Evolutionary conservation across 208 protist genomes (phyloP), one percentile per base, ranked within the genome.

Genomic region (Leptomonas seymouri): DNA sequence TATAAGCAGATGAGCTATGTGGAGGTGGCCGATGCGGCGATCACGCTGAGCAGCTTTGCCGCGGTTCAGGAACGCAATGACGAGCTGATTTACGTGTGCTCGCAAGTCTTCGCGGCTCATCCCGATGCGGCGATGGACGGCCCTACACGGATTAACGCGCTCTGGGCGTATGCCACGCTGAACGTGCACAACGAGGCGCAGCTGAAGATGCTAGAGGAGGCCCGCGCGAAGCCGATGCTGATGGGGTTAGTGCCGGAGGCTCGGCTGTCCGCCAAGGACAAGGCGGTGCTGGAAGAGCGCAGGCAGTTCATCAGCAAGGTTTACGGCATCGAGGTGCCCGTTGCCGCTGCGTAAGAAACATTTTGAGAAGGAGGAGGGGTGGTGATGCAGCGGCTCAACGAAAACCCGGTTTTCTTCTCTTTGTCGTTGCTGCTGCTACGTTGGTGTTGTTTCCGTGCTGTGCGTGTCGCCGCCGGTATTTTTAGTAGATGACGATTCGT

Each of bases 51-150:
- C 25, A 93, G 87, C 81, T 97, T 97, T 56, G 92, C 92, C 21
- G 87, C 89, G 25, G 89, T 97, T 30, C 92, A 93, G 76, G 89
- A 97, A 72, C 79, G 77, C 55, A 86, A 90, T 51, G 92, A 97
- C 60, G 89, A 94, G 74, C 85, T 97, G 41, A 83, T 91, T 21
- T 86, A 91, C 55, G 63, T 84, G 2, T 93, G 87, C 68, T 87
- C 76, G 18, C 80, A 90, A 63, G 27, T 95, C 23, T 80, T 94
- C 28, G 74, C 80, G 0, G 76, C 78, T 7, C 76, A 90, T 74
- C 46, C 76, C 0, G 78, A 55, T 18, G 70, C 25, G 5, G 80
- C 85, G 42, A 76, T 93, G 64, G 59, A 78, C 18, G 59, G 81
- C 8, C 61, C 66, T 0, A 76, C 81, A 18, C 72, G 83, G 44